These are phyloP conservation scores for Aspergillus sclerotiicarbonarius DNA, from an alignment of 495 filamentous ascomycete genomes.

Conservation along the genomic window DNA sequence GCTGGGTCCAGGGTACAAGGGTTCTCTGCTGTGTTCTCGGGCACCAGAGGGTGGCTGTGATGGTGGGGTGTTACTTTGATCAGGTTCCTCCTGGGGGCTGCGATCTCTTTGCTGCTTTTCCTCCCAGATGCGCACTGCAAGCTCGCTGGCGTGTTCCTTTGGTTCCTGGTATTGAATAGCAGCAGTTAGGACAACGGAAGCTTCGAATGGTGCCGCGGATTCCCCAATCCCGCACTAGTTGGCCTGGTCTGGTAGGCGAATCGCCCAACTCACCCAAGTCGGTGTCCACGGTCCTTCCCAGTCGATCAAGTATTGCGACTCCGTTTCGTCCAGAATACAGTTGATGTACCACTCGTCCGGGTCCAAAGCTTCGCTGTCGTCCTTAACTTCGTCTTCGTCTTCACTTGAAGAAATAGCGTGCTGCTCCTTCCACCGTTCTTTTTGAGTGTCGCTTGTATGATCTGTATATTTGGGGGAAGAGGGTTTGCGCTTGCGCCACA, in stretches of 20 bases:
- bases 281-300: conserved; percentile 41
- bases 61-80: conserved; percentile 2
- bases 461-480: conserved; percentile 15
- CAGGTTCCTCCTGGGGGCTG: neutral
- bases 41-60: neutral
- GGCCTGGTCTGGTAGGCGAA: neutral
- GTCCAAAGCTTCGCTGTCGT: conserved; percentile 12
- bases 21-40: conserved; percentile 4
- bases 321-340: conserved; percentile 39
- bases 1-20: neutral
- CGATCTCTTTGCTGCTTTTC: conserved; percentile 18
- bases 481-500: conserved; percentile 23
- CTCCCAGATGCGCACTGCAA: conserved; percentile 36
- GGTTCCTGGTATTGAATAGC: conserved; percentile 31
- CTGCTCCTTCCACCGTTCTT: conserved; percentile 7
- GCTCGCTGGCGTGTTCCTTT: conserved; percentile 37
- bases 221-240: neutral
- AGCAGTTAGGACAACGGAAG: neutral
- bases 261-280: conserved; percentile 37
- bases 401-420: conserved; percentile 16
- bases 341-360: conserved; percentile 38
- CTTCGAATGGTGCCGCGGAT: neutral
- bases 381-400: conserved; percentile 13
- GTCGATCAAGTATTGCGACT: conserved; percentile 41
- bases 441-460: conserved; percentile 7